A percentile compares a stretch with the other conserved stretches of the same genome.
These are phyloP conservation scores for Aspergillus felis DNA, from an alignment of 2,329 filamentous ascomycete genomes.

Conservation along the genomic window DNA sequence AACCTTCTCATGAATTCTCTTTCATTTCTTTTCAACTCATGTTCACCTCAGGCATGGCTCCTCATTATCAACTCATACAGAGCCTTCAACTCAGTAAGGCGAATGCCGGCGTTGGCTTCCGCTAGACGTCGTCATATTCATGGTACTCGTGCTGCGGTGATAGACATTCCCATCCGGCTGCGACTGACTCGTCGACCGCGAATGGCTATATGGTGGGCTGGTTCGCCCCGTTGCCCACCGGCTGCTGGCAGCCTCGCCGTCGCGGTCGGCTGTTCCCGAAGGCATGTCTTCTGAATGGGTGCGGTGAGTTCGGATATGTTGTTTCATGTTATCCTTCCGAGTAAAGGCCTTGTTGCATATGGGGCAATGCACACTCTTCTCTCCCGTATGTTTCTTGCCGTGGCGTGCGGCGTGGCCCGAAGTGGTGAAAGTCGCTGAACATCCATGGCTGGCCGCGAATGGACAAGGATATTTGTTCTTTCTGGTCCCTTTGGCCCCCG, in stretches of 20 bases:
- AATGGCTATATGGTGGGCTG: conserved; percentile 13
- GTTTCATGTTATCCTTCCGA: conserved; percentile 68
- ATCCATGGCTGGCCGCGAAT: conserved; percentile 56
- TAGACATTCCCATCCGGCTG: conserved; percentile 11
- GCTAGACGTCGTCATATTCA: conserved; percentile 6
- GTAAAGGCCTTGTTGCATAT: conserved; percentile 66
- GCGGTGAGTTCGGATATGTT: conserved; percentile 60
- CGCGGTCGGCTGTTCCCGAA: conserved; percentile 13
- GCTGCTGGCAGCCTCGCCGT: conserved; percentile 9
- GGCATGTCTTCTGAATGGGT: conserved; percentile 33
- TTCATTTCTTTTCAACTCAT: background rate
- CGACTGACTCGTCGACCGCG: conserved; percentile 11
- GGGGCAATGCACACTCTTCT: conserved; percentile 64
- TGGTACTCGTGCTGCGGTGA: conserved; percentile 9
- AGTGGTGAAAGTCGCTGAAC: conserved; percentile 62
- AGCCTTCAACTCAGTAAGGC: conserved; percentile 7
- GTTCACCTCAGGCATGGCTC: background rate
- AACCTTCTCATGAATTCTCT: background rate
- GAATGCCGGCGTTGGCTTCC: conserved; percentile 6
- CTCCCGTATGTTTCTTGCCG: conserved; percentile 65
- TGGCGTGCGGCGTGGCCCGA: conserved; percentile 65
- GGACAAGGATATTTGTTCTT: conserved; percentile 66
- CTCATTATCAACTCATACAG: conserved; percentile 7
- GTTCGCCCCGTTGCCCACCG: conserved; percentile 10
- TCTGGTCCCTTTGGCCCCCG: conserved; percentile 25